Evolutionary conservation across 768 basidiomycete genomes (phyloP), one percentile per base, ranked within the genome.

Genomic region (Tulasnella sp.): DNA sequence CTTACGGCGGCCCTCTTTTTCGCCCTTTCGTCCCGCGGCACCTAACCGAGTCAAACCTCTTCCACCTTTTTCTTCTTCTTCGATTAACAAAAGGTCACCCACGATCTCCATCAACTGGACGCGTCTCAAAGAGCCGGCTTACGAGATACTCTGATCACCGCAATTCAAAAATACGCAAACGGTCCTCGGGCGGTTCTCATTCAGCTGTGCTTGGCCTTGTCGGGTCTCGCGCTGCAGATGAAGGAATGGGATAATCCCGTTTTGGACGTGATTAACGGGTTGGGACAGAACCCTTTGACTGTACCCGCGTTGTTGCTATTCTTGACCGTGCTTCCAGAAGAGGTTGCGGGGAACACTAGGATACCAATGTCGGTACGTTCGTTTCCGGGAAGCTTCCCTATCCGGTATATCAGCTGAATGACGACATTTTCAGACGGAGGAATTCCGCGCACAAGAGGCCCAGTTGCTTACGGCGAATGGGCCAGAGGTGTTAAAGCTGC

Each of bases 21-120:
- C 45, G 34, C 71, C 69, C 15, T 34, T 22, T 67, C 22, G 49
- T 49, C 37, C 38, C 12, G 58, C 58, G 58, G 58, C 58, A n/a
- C 69, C 40, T 70, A 70, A 70, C 78, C 36, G 49, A 40, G 40
- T 54, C 72, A 77, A 31, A n/a, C 34, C 22, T 11, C 68, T 0
- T 54, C 78, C 75, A 75, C 79, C 80, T 81, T 81, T 82, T 83
- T 76, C 78, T 79, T 17, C 15, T 3, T 15, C 54, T 31, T 36
- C 7, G 49, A 37, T 40, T 42, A 67, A 36, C n/a, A 36, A 64
- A 54, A 99, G 97, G 94, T 99, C 79, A 93, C 91, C 15, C 99
- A 95, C 84, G 97, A 99, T 87, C 89, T 99, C 68, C 84, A 90
- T 74, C 94, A 98, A 88, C 90, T 99, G 67, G 89, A 92, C 79